Percentiles rank a stretch among this genome's conserved stretches.
Evolutionary conservation across 2,329 filamentous ascomycete genomes (phyloP).

Genomic region (Berkeleyomyces basicola): DNA sequence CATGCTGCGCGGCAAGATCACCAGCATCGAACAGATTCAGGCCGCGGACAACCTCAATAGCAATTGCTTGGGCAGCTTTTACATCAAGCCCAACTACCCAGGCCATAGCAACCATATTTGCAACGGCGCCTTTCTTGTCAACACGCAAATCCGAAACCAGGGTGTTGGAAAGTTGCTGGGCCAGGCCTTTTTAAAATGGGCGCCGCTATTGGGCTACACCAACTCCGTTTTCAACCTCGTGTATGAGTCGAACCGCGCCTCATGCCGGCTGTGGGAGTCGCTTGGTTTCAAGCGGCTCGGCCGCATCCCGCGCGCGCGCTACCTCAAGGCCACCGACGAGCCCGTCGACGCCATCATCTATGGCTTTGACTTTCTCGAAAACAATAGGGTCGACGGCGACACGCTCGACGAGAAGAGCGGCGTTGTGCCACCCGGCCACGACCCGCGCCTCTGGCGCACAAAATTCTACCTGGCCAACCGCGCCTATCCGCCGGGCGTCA

Average conservation of each 20-base stretch:
- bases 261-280: conserved; percentile 80
- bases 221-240: conserved; percentile 92
- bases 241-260: conserved; percentile 84
- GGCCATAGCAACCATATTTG: conserved; percentile 81
- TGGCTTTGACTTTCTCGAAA: conserved; percentile 42
- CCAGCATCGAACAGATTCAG: conserved; percentile 21
- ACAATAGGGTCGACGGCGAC: conserved; percentile 21
- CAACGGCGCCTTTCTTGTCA: conserved; percentile 68
- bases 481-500: conserved; percentile 83
- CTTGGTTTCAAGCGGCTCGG: conserved; percentile 87
- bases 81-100: conserved; percentile 87
- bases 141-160: conserved; percentile 53
- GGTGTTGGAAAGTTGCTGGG: conserved; percentile 63
- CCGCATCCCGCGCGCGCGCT: conserved; percentile 56
- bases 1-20: conserved; percentile 67
- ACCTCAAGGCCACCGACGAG: conserved; percentile 49
- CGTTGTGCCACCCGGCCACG: conserved; percentile 21
- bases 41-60: conserved; percentile 61
- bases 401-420: conserved; percentile 20
- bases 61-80: conserved; percentile 76
- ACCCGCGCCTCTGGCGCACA: conserved; percentile 98
- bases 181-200: conserved; percentile 62
- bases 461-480: conserved; percentile 90
- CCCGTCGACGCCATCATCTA: conserved; percentile 64
- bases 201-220: conserved; percentile 66